Base-by-base conservation (phyloP, 768 basidiomycete species). In the Auricularia auricula-judae region DNA sequence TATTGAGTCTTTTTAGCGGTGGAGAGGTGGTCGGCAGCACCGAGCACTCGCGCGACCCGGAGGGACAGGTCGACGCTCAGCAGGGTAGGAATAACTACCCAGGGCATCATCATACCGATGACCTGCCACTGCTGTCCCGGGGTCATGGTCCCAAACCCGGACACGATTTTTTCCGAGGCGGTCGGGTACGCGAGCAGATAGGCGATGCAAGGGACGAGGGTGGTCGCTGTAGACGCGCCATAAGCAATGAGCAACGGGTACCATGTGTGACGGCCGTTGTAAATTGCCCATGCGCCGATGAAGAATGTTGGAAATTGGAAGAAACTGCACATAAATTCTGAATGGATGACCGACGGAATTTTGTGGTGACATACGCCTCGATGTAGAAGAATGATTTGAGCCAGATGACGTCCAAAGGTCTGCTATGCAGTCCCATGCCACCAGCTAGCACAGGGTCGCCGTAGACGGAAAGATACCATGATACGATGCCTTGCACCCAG, bases 401-500 rank as follows among this genome's bases (percentile, higher is more conserved):
- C 56, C 56, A 59, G 7, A 59, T 10, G 5, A 35, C 34, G 56
- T 59, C 29, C 14, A 59, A 1, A 18, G 56, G 56, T 59, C 34
- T 29, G 34, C 56, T 23, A 59, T 59, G 34, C 14, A 59, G 63
- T 3, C 63, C 63, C 36, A 64, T 58, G 8, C 63, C 63, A 4
- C 63, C 63, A n/a, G 58, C 14, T 21, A 60, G 36, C 10, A 64
- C 39, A 7, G 63, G 63, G 56, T 64, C 63, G 18, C 63, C 63
- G 16, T 43, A 64, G 34, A 33, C 29, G 21, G 12, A 35, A 4
- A 64, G 54, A 59, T 64, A 64, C 63, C 63, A 64, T 7, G 8
- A 23, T 23, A 33, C 62, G 43, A 74, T 66, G 33, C 61, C 36
- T 47, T 69, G 68, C 18, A 74, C 60, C 0, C 60, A 61, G 2